Evolutionary conservation across 495 filamentous ascomycete species (phyloP).

Genomic region (Tirmania nivea): DNA sequence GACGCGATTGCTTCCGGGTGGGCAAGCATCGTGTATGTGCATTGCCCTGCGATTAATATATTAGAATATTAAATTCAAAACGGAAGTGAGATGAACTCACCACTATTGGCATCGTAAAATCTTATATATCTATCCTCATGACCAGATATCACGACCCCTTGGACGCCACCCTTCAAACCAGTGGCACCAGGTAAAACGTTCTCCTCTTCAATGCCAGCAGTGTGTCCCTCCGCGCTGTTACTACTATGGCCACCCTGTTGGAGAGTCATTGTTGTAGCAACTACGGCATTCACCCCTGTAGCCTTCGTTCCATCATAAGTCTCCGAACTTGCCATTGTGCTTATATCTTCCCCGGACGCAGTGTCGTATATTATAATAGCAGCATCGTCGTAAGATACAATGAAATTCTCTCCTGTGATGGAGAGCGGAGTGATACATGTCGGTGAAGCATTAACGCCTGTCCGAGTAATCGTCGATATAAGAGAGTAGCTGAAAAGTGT

Average conservation of each 20-base stretch:
- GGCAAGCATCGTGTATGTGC: slow-evolving; percentile 94
- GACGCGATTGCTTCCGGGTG: slow-evolving; percentile 82
- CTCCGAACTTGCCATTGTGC: slow-evolving; percentile 74
- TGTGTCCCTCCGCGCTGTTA: slow-evolving; percentile 24
- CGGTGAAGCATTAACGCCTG: slow-evolving; percentile 47
- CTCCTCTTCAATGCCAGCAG: slow-evolving; percentile 42
- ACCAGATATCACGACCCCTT: slow-evolving; percentile 81
- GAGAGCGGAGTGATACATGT: slow-evolving; percentile 84
- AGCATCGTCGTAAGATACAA: slow-evolving; percentile 78
- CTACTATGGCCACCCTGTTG: slow-evolving; percentile 19
- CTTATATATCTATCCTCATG: slow-evolving; percentile 89
- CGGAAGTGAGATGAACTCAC: slow-evolving; percentile 35
- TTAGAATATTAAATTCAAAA: slow-evolving; percentile 17
- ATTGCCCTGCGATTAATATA: slow-evolving; percentile 51
- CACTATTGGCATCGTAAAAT: slow-evolving; percentile 96
- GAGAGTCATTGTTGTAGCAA: slow-evolving; percentile 60
- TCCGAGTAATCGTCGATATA: slow-evolving; percentile 59
- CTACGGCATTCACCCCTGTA: slow-evolving; percentile 79
- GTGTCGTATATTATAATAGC: slow-evolving; percentile 83
- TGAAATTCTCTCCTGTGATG: slow-evolving; percentile 69
- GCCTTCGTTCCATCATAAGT: slow-evolving; percentile 71
- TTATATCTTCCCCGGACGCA: slow-evolving; percentile 71
- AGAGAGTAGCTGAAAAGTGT: slow-evolving; percentile 39
- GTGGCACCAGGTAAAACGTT: slow-evolving; percentile 56
- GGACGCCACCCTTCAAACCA: slow-evolving; percentile 60